Evolutionary conservation across 1,139 yeast genomes (phyloP).

Genomic region (Candida sp.): DNA sequence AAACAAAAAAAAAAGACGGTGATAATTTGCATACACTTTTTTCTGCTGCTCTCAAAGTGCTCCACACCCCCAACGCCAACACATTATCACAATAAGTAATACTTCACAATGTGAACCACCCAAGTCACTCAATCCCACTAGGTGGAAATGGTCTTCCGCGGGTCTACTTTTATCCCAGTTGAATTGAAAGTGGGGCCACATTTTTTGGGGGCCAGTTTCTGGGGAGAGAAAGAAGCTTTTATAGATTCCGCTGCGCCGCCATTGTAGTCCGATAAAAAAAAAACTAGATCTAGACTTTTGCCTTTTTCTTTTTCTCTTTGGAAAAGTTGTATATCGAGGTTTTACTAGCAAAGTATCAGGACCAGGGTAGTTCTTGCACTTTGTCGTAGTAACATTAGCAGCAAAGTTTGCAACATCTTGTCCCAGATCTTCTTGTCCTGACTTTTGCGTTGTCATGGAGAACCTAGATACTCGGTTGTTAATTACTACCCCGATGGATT

Average conservation of each 20-base stretch:
- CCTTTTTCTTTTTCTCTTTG: background rate
- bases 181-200: background rate
- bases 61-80: too few relatives aligned
- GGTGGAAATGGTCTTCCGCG: too few relatives aligned
- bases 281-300: background rate
- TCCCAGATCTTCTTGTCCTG: background rate
- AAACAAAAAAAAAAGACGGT: background rate
- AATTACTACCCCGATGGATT: background rate
- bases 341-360: background rate
- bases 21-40: too few relatives aligned
- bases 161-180: background rate
- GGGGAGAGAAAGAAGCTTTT: background rate
- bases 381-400: background rate
- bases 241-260: background rate
- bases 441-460: constrained; percentile 1
- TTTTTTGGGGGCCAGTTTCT: background rate
- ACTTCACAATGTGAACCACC: too few relatives aligned
- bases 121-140: too few relatives aligned
- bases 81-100: too few relatives aligned
- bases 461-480: background rate
- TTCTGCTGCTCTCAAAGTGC: too few relatives aligned
- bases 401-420: background rate
- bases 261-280: background rate
- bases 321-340: background rate
- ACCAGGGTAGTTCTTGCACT: too few relatives aligned